Base-by-base conservation (phyloP, 768 basidiomycete genomes). In the Ramaria sp. region DNA sequence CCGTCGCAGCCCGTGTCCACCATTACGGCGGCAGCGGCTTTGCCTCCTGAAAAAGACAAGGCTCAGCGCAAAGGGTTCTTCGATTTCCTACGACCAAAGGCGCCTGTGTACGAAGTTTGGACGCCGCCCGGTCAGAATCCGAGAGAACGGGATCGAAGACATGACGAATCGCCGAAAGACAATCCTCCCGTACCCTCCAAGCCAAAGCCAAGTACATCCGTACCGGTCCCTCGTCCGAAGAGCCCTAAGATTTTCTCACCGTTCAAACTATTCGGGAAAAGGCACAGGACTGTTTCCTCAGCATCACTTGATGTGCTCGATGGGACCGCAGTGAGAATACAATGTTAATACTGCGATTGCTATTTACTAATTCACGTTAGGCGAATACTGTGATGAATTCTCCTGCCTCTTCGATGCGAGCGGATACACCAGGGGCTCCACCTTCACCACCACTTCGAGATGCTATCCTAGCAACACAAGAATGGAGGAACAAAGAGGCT, bases 281-380 rank as follows among this genome's bases (percentile, higher is more conserved):
- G 78, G 61, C 73, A 82, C 63, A 78, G 82, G 30, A 81, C 83
- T 6, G 71, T 89, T 39, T 89, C 88, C 15, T 74, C 78, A 36
- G 81, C 81, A 32, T 90, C 88, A 39, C 71, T 85, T 30, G 88
- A 90, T 64, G 88, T 85, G 24, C 76, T 81, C 60, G 80, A 88
- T 61, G 88, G 88, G 36, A 87, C 85, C 52, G 82, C 83, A 48
- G 88, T 89, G 66, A 67, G 84, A 62, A 34, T 65, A n/a, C 6
- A 7, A n/a, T 1, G 20, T 9, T 34, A 9, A 34, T 22, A 4
- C 5, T 42, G 38, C n/a, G 2, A 28, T 36, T 30, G 22, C 57
- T 25, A 54, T 47, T 45, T 52, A 47, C 37, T 48, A 50, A 63
- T 56, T 10, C 60, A 3, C 15, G 41, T 45, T 36, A 84, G 82